A percentile compares a stretch with the other conserved stretches of the same genome.
phyloP scores from a whole-genome alignment of 257 asterid species.

The Linderniella brevidens region DNA sequence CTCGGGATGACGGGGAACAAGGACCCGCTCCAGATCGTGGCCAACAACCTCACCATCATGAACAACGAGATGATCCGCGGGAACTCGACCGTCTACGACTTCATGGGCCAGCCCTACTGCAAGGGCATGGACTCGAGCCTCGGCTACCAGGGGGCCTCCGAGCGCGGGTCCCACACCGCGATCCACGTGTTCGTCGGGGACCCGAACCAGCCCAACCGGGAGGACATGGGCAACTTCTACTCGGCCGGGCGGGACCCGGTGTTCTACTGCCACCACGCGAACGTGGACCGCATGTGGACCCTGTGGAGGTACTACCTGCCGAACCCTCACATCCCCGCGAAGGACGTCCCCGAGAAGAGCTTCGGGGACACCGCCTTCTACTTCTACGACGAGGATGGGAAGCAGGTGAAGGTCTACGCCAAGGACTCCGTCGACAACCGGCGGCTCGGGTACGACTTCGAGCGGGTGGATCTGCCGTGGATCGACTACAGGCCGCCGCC shows the following conservation, averaged over 20 bases:
- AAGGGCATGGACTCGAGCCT: conserved; percentile 10
- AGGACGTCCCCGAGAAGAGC: conserved; percentile 12
- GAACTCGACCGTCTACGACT: neutral
- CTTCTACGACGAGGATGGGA: conserved; percentile 27
- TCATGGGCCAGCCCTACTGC: conserved; percentile 12
- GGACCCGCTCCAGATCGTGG: neutral
- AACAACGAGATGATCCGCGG: conserved; percentile 17
- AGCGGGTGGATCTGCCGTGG: conserved; percentile 27
- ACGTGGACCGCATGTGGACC: conserved; percentile 25
- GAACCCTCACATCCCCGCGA: conserved; percentile 12
- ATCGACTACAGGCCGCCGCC: conserved; percentile 14
- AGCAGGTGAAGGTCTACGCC: conserved; percentile 21
- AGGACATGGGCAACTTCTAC: conserved; percentile 35
- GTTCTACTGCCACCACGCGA: conserved; percentile 27
- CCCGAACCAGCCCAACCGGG: conserved; percentile 3
- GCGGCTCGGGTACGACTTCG: conserved; percentile 17
- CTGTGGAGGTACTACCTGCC: conserved; percentile 14
- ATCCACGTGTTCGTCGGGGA: conserved; percentile 22
- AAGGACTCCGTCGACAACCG: conserved; percentile 14
- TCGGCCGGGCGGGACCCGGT: conserved; percentile 18
- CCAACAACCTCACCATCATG: conserved; percentile 15
- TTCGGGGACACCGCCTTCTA: conserved; percentile 19
- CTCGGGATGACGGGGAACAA: neutral
- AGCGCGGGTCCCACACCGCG: conserved; percentile 20
- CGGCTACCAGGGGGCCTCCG: conserved; percentile 18